Conservation (phyloP, 805 yeast genomes). For the Metschnikowia gelsemii region DNA sequence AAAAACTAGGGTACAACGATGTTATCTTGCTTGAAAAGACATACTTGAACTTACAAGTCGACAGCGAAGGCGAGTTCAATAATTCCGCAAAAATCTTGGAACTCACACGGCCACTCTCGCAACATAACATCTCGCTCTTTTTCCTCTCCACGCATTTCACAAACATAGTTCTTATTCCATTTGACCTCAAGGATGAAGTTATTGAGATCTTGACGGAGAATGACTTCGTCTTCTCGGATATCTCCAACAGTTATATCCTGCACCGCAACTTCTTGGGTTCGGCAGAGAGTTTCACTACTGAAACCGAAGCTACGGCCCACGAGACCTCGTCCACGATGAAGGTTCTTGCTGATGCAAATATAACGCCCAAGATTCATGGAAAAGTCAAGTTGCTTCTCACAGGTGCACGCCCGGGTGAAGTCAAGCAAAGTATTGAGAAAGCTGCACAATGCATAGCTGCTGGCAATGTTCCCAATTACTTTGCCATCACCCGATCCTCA, state of each 20-base stretch:
- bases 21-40: slow-evolving; percentile 42
- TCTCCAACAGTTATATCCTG: slow-evolving; percentile 43
- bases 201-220: slow-evolving; percentile 43
- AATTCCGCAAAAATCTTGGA: slow-evolving; percentile 52
- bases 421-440: slow-evolving; percentile 39
- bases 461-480: slow-evolving; percentile 41
- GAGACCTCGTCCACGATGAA: no score
- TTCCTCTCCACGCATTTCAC: slow-evolving; percentile 63
- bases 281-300: neutral
- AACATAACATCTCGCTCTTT: slow-evolving; percentile 55
- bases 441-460: slow-evolving; percentile 41
- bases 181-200: slow-evolving; percentile 43
- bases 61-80: slow-evolving; percentile 57
- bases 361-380: slow-evolving; percentile 9
- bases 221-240: slow-evolving; percentile 45
- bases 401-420: slow-evolving; percentile 44
- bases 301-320: no score
- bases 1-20: slow-evolving; percentile 31
- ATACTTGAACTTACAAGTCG: slow-evolving; percentile 56
- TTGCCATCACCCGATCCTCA: slow-evolving; percentile 53
- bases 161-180: slow-evolving; percentile 62
- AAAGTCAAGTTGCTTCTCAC: no score
- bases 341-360: neutral
- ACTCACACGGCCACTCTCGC: slow-evolving; percentile 57
- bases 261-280: slow-evolving; percentile 1